These are phyloP conservation scores for Aurifilum marmelostoma DNA, from an alignment of 2,329 filamentous ascomycete species.

Conservation along the genomic window DNA sequence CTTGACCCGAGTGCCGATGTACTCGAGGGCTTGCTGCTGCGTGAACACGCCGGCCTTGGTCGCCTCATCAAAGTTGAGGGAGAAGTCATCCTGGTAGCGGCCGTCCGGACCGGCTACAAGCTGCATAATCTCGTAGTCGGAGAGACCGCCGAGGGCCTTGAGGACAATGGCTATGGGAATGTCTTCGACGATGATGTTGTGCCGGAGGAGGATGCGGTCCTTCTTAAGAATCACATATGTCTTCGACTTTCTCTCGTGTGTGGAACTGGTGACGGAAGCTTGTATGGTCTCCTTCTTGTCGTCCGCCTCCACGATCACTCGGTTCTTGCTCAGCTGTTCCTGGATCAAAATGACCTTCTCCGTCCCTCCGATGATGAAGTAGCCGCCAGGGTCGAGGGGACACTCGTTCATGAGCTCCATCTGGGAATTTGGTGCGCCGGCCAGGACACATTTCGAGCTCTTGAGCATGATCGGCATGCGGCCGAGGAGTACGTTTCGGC, in stretches of 20 bases:
- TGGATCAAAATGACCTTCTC: constrained; percentile 99
- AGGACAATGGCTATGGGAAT: constrained; percentile 94
- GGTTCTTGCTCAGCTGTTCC: constrained; percentile 98
- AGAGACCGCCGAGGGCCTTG: constrained; percentile 90
- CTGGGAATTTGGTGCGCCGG: constrained; percentile 79
- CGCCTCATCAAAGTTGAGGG: constrained; percentile 93
- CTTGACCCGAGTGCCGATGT: constrained; percentile 84
- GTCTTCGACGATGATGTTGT: constrained; percentile 91
- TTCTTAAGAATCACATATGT: constrained; percentile 96
- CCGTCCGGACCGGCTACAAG: constrained; percentile 87
- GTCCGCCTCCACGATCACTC: constrained; percentile 94
- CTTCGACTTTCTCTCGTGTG: constrained; percentile 96
- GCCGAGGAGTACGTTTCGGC: constrained; percentile 79
- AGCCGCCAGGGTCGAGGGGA: constrained; percentile 92
- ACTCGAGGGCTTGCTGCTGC: constrained; percentile 94
- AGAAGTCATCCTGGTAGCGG: constrained; percentile 91
- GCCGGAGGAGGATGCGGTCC: constrained; percentile 83
- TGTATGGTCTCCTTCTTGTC: constrained; percentile 91
- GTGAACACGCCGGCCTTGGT: constrained; percentile 84
- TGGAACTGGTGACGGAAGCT: constrained; percentile 96
- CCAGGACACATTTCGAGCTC: constrained; percentile 89
- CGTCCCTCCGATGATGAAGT: constrained; percentile 96
- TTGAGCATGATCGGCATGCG: constrained; percentile 96
- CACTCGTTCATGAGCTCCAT: constrained; percentile 96
- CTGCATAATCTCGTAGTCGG: constrained; percentile 92